These are phyloP conservation scores for Camellia lanceoleosa DNA, from an alignment of 148 eudicot species.

Conservation along the genomic window DNA sequence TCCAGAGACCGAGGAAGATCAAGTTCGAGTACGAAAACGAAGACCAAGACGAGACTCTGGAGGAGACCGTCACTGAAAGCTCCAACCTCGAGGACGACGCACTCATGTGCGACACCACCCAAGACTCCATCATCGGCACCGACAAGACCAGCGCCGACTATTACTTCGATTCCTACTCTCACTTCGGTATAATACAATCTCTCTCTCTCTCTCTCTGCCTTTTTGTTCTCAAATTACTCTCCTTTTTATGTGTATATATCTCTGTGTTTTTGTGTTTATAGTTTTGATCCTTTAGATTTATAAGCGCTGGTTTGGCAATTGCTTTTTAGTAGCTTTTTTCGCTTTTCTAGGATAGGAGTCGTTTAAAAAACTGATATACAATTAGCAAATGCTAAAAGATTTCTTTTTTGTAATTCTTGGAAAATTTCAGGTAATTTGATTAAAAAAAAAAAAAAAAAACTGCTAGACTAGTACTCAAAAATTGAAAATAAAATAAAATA, in stretches of 20 bases:
- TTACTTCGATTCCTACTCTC: constrained; percentile 98
- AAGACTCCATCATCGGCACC: constrained; percentile 32
- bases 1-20: constrained; percentile 24
- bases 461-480: too few species aligned
- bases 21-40: constrained; percentile 40
- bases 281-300: neutral
- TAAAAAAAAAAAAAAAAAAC: too few species aligned
- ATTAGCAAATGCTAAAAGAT: too few species aligned
- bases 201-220: neutral
- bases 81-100: constrained; percentile 49
- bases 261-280: neutral
- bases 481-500: too few species aligned
- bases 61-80: constrained; percentile 40
- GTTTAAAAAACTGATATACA: too few species aligned
- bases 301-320: too few species aligned
- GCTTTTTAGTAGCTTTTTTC: too few species aligned
- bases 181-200: constrained; percentile 54
- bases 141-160: constrained; percentile 96
- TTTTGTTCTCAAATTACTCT: neutral
- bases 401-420: too few species aligned
- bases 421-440: too few species aligned
- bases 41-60: constrained; percentile 36
- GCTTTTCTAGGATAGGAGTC: too few species aligned
- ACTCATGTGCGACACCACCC: constrained; percentile 45
- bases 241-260: neutral